A percentile compares a stretch with the other conserved stretches of the same genome.
These are phyloP conservation scores for Phanerochaete carnosa DNA, from an alignment of 768 basidiomycete species.

Conservation along the genomic window DNA sequence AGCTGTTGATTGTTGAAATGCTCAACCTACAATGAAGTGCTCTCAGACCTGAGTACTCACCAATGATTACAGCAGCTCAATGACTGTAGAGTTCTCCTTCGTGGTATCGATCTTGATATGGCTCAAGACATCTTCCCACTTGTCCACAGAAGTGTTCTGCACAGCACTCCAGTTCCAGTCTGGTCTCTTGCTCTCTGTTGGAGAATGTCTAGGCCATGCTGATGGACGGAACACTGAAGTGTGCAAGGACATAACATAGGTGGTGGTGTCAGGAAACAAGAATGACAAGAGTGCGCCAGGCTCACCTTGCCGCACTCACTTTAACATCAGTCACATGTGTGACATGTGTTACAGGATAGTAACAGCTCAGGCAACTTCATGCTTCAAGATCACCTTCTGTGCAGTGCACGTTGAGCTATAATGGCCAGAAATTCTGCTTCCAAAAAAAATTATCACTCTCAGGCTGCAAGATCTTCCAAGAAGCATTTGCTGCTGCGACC, in stretches of 20 bases:
- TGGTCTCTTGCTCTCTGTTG: conserved; percentile 21
- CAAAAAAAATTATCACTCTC: too few relatives aligned
- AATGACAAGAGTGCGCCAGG: conserved; percentile 43
- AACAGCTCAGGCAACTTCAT: too few relatives aligned
- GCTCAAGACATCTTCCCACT: conserved; percentile 44
- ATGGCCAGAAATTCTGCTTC: too few relatives aligned
- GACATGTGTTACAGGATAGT: too few relatives aligned
- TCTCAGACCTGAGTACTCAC: conserved; percentile 27
- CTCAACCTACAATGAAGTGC: conserved; percentile 37
- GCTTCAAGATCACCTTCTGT: too few relatives aligned
- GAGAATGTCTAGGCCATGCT: conserved; percentile 19
- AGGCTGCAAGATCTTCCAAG: too few relatives aligned
- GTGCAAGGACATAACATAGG: conserved; percentile 16
- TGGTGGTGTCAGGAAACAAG: conserved; percentile 20
- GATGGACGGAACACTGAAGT: conserved; percentile 25
- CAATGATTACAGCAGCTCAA: conserved; percentile 46
- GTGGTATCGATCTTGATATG: conserved; percentile 33
- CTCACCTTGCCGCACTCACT: too few relatives aligned
- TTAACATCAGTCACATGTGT: too few relatives aligned
- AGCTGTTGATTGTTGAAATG: conserved; percentile 62
- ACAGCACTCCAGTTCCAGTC: conserved; percentile 44
- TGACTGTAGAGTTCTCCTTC: conserved; percentile 39
- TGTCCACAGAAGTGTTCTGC: conserved; percentile 32
- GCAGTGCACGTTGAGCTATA: too few relatives aligned
- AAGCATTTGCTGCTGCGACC: too few relatives aligned